A percentile compares a stretch with the other conserved stretches of the same genome.
phyloP scores from a whole-genome alignment of 2,329 filamentous ascomycete genomes.

The Diaporthe sp. region DNA sequence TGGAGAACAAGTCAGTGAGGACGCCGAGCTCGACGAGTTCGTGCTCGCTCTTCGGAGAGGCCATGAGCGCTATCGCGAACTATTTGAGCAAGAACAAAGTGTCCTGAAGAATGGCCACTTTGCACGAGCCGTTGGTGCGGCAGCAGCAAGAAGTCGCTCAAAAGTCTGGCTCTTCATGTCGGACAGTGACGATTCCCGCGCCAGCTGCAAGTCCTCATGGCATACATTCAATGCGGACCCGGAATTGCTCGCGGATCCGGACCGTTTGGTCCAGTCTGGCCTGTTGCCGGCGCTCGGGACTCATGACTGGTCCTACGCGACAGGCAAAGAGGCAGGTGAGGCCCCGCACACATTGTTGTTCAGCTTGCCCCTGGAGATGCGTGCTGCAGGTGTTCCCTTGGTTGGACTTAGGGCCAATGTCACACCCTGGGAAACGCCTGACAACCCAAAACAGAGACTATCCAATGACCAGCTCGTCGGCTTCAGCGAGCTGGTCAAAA shows the following conservation, averaged over 20 bases:
- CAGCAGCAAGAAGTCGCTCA: not conserved
- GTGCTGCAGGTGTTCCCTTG: not conserved
- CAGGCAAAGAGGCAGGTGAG: no score
- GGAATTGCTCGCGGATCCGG: not conserved
- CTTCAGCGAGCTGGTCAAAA: not conserved
- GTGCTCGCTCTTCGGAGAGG: not conserved
- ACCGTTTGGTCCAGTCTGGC: not conserved
- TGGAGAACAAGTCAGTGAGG: not conserved
- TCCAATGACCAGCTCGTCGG: not conserved
- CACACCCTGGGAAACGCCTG: no score
- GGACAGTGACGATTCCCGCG: no score
- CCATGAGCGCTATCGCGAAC: no score
- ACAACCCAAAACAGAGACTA: fast-evolving
- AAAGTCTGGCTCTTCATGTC: not conserved
- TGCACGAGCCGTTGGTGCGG: not conserved
- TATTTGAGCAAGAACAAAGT: not conserved
- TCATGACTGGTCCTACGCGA: not conserved
- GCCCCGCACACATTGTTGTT: not conserved
- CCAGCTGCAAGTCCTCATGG: not conserved
- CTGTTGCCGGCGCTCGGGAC: no score
- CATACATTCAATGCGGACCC: not conserved
- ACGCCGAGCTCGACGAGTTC: not conserved
- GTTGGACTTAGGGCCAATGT: not conserved
- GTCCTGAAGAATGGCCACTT: not conserved
- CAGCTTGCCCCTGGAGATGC: not conserved